Evolutionary conservation across 352 stramenopile species (phyloP).

Genomic region (Phytophthora niederhauseri): DNA sequence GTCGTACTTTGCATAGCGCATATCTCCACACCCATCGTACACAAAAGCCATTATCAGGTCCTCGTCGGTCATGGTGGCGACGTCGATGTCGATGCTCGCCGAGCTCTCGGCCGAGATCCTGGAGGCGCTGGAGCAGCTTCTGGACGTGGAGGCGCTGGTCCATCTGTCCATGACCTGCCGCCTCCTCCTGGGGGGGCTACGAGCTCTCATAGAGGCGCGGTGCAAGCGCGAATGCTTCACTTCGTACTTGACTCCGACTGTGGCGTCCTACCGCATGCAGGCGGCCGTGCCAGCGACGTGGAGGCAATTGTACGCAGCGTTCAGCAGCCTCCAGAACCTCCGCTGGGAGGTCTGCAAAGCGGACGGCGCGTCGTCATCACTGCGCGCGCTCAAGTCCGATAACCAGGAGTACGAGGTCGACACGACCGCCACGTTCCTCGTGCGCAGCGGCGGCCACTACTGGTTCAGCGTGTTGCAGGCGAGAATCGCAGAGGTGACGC

Average conservation of each 20-base stretch:
- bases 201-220: constrained; percentile 31
- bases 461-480: constrained; percentile 74
- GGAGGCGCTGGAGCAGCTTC: constrained; percentile 30
- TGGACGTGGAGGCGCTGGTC: constrained; percentile 53
- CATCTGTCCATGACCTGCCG: constrained; percentile 39
- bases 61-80: neutral
- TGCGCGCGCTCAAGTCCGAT: constrained; percentile 68
- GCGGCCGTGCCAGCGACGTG: constrained; percentile 63
- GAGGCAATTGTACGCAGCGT: constrained; percentile 60
- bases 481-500: constrained; percentile 23
- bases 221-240: constrained; percentile 76
- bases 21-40: constrained; percentile 9
- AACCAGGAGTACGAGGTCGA: constrained; percentile 74
- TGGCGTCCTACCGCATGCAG: constrained; percentile 70
- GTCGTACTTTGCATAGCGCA: neutral
- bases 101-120: constrained; percentile 51
- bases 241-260: constrained; percentile 60
- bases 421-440: constrained; percentile 39
- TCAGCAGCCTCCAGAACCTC: constrained; percentile 45
- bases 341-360: constrained; percentile 46
- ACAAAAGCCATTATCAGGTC: constrained; percentile 21
- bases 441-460: constrained; percentile 75
- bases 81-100: constrained; percentile 12
- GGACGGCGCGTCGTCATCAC: constrained; percentile 53
- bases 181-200: constrained; percentile 12